Percentiles rank a stretch among this genome's conserved stretches.
Conservation (phyloP, 805 yeast genomes). For the Saccharomycopsis malanga region DNA sequence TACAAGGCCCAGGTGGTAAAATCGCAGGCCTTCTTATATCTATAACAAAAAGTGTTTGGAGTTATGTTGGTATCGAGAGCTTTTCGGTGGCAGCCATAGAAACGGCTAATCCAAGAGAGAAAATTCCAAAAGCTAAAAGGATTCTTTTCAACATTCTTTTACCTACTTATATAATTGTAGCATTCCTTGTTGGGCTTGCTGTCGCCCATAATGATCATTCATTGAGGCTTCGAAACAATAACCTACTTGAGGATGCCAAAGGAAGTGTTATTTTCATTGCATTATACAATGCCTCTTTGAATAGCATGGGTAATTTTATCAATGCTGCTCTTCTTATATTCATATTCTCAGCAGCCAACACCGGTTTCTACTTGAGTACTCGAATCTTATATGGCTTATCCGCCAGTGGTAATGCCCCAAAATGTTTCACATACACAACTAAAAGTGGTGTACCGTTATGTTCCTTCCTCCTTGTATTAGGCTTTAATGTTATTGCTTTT, state of each 20-base stretch:
- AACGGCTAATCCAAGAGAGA: constrained; percentile 58
- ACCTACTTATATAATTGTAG: constrained; percentile 43
- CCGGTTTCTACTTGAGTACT: constrained; percentile 40
- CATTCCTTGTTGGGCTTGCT: constrained; percentile 59
- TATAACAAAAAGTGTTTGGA: constrained; percentile 50
- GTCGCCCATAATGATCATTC: constrained; percentile 52
- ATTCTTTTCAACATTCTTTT: constrained; percentile 60
- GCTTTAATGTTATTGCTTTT: constrained; percentile 36
- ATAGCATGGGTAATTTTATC: constrained; percentile 15
- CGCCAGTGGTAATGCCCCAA: constrained; percentile 40
- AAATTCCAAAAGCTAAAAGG: constrained; percentile 65
- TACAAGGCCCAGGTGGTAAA: constrained; percentile 35
- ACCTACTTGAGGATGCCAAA: neutral
- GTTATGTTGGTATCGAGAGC: constrained; percentile 62
- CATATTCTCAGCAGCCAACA: constrained; percentile 22
- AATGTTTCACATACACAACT: constrained; percentile 35
- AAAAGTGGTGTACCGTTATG: constrained; percentile 40
- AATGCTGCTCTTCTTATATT: constrained; percentile 17
- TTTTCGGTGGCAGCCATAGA: constrained; percentile 73
- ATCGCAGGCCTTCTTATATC: constrained; percentile 57
- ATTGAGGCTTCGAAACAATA: constrained; percentile 30
- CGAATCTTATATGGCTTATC: constrained; percentile 40
- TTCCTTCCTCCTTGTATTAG: constrained; percentile 34
- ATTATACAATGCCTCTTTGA: constrained; percentile 13
- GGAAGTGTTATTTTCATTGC: constrained; percentile 17